These are phyloP conservation scores for Zea luxurians DNA, from an alignment of 176 grass and related monocot species.

Conservation along the genomic window DNA sequence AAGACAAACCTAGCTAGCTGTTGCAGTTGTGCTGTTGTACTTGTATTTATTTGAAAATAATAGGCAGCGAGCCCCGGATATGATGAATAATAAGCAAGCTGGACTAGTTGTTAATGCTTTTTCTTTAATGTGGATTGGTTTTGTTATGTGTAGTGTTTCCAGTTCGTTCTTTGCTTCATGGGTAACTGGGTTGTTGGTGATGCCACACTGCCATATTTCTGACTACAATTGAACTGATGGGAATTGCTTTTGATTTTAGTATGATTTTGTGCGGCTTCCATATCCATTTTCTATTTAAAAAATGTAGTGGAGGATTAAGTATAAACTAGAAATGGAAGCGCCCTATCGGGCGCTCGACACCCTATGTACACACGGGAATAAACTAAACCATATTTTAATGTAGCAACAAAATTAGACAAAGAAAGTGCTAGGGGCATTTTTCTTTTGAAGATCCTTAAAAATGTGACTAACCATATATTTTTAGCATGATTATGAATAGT, in stretches of 20 bases:
- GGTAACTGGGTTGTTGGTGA: not conserved
- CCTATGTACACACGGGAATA: too few species aligned
- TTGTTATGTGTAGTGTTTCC: not conserved
- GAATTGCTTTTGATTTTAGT: not conserved
- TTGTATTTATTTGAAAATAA: slow-evolving; percentile 39
- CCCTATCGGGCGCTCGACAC: too few species aligned
- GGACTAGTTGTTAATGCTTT: not conserved
- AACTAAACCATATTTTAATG: too few species aligned
- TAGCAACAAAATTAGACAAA: too few species aligned
- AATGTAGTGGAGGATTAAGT: not conserved
- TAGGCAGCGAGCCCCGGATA: slow-evolving; percentile 21
- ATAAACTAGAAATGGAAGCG: too few species aligned
- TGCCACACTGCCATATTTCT: not conserved
- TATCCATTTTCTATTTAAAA: not conserved
- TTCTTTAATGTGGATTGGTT: not conserved
- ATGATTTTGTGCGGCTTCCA: not conserved
- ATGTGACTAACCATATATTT: too few species aligned
- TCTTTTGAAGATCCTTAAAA: too few species aligned
- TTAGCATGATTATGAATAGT: too few species aligned
- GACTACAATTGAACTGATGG: not conserved
- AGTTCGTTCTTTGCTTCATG: not conserved
- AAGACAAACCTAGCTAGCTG: slow-evolving; percentile 19
- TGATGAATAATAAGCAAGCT: slow-evolving; percentile 31
- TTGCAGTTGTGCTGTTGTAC: slow-evolving; percentile 32
- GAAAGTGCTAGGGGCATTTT: too few species aligned